phyloP scores from a whole-genome alignment of 1,284 basidiomycete genomes.

The Trichosporon faecale region DNA sequence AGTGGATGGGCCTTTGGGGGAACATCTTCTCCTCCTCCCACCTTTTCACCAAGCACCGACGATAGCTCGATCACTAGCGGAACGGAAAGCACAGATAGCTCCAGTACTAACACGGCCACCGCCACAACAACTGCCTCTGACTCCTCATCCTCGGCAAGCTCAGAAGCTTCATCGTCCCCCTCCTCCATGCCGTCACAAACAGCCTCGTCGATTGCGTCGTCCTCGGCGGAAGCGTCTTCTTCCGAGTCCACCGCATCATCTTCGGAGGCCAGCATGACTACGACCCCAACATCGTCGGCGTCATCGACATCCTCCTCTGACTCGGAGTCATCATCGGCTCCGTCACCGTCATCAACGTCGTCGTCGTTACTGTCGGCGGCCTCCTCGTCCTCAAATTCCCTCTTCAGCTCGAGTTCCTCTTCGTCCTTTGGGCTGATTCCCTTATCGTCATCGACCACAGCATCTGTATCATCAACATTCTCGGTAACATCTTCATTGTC shows the following conservation, averaged over 20 bases:
- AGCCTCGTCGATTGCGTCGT: not conserved
- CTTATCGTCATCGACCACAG: not conserved
- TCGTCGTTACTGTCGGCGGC: not conserved
- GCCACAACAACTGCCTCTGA: not conserved
- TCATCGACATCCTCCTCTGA: not conserved
- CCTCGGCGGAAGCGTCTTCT: not conserved
- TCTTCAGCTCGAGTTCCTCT: not conserved
- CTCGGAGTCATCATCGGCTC: not conserved
- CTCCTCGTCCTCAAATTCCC: not conserved
- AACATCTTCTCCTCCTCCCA: slow-evolving; percentile 16
- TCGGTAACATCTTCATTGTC: slow-evolving; percentile 2
- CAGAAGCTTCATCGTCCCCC: not conserved
- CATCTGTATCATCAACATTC: not conserved
- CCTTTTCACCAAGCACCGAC: not conserved
- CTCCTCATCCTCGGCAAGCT: not conserved
- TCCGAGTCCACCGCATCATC: not conserved
- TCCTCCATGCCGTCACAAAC: not conserved
- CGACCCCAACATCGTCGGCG: not conserved
- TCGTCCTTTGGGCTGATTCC: not conserved
- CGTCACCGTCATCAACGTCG: not conserved
- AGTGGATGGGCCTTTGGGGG: slow-evolving; percentile 32
- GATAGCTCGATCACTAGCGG: not conserved
- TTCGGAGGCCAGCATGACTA: not conserved
- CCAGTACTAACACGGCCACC: not conserved
- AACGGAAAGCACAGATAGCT: not conserved